Base-by-base conservation (phyloP, 192 early-diverging fungal genomes). In the Powellomyces hirtus region DNA sequence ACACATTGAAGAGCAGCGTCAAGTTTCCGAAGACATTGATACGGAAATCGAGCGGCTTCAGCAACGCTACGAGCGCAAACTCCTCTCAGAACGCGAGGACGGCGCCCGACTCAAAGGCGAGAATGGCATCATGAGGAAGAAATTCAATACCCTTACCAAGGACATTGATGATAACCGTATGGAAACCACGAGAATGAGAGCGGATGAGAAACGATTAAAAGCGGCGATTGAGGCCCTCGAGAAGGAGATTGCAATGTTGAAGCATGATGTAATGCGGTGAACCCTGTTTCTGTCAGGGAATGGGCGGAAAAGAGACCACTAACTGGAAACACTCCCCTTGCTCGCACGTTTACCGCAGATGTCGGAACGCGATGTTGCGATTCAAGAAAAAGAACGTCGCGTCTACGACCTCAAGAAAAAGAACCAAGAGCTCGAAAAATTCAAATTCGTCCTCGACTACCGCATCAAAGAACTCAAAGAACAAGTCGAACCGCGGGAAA, bases 341-440 rank as follows among this genome's bases (percentile, higher is more conserved):
- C 83, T 86, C 7, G 13, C 85, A 86, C 67, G 73, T n/a, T n/a
- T n/a, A n/a, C n/a, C 75, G 44, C 78, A 87, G 60, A 75, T 87
- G 26, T 82, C 86, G 57, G 83, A 84, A 35, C 68, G 83, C 42
- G 85, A 87, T 59, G 86, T 85, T 52, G 82, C 84, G 18, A 84
- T 88, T 45, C 80, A 83, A 53, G 84, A 88, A 70, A 88, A 88
- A 62, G 86, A 88, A 58, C 81, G 80, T 64, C 76, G 84, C 24
- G 83, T 88, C 46, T 86, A 88, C 59, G 84, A 86, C 56, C 64
- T 88, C 29, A 88, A 88, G 64, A 88, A 88, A 55, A 88, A 88
- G 73, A 88, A 88, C 58, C 84, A 86, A 51, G 86, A 88, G 76
- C 77, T 88, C 16, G 86, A 88, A 66, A 88, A 88, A 66, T 88